These are phyloP conservation scores for Euphorbia corollata DNA, from an alignment of 441 rosid species.

Conservation along the genomic window DNA sequence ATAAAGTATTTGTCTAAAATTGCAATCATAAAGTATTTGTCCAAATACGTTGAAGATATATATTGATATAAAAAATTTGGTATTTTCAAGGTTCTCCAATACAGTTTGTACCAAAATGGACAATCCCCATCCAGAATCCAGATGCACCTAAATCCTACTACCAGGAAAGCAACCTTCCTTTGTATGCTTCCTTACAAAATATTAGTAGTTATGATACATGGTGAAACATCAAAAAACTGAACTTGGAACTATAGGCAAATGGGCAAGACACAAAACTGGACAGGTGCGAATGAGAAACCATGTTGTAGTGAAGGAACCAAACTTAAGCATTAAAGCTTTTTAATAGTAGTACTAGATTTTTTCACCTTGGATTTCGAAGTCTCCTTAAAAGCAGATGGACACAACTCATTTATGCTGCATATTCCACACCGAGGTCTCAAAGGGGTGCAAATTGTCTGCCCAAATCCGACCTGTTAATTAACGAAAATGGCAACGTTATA, in stretches of 20 bases:
- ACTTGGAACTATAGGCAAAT: not conserved
- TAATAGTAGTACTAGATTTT: conserved; percentile 25
- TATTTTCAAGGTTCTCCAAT: not conserved
- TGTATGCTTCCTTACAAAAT: not conserved
- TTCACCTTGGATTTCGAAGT: conserved; percentile 41
- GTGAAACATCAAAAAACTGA: not conserved
- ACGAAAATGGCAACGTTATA: not conserved
- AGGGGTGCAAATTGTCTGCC: conserved; percentile 88
- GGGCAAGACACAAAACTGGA: too few species aligned
- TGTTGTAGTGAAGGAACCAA: not conserved
- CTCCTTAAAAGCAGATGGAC: conserved; percentile 91
- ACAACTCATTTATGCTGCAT: conserved; percentile 52
- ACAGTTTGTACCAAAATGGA: conserved; percentile 1
- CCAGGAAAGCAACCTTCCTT: not conserved
- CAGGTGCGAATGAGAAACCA: not conserved
- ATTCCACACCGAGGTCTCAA: conserved; percentile 63
- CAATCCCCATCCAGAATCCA: conserved; percentile 4
- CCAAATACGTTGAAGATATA: not conserved
- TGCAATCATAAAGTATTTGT: not conserved
- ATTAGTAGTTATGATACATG: not conserved
- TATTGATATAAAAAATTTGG: not conserved
- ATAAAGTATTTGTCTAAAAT: not conserved
- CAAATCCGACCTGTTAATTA: conserved; percentile 72
- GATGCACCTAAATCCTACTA: not conserved
- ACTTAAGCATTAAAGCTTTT: conserved; percentile 28